These are phyloP conservation scores for Mycosphaerelloides madeirae DNA, from an alignment of 2,329 filamentous ascomycete species.

Conservation along the genomic window DNA sequence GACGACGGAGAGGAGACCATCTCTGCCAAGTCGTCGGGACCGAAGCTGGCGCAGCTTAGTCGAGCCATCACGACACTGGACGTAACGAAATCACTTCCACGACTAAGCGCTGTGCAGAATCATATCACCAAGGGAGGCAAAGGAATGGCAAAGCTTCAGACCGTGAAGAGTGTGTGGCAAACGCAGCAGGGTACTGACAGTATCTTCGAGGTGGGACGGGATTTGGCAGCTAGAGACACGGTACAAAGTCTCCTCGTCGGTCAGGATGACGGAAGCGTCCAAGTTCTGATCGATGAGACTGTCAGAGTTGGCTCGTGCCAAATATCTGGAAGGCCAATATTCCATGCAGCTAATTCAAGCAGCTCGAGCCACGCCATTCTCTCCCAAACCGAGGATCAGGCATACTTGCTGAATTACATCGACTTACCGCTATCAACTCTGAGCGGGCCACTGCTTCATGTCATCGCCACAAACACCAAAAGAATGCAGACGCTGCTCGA, in stretches of 20 bases:
- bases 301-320: constrained; percentile 26
- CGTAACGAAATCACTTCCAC: constrained; percentile 70
- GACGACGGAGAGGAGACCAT: constrained; percentile 37
- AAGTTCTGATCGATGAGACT: constrained; percentile 28
- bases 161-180: constrained; percentile 17
- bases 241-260: constrained; percentile 23
- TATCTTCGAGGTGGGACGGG: constrained; percentile 20
- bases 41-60: constrained; percentile 48
- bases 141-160: constrained; percentile 22
- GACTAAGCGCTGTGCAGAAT: constrained; percentile 46
- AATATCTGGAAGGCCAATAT: constrained; percentile 17
- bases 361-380: constrained; percentile 74
- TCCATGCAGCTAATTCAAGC: constrained; percentile 67
- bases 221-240: constrained; percentile 4
- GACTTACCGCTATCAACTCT: constrained; percentile 26
- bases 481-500: constrained; percentile 76
- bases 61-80: constrained; percentile 69
- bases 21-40: neutral
- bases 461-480: constrained; percentile 81
- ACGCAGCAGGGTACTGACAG: constrained; percentile 23
- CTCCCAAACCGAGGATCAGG: constrained; percentile 7
- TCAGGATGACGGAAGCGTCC: constrained; percentile 16
- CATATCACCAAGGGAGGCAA: constrained; percentile 46
- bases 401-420: constrained; percentile 12
- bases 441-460: constrained; percentile 61